Evolutionary conservation across 345 rosid species (phyloP), one percentile per base, ranked within the genome.

Genomic region (Murraya paniculata): DNA sequence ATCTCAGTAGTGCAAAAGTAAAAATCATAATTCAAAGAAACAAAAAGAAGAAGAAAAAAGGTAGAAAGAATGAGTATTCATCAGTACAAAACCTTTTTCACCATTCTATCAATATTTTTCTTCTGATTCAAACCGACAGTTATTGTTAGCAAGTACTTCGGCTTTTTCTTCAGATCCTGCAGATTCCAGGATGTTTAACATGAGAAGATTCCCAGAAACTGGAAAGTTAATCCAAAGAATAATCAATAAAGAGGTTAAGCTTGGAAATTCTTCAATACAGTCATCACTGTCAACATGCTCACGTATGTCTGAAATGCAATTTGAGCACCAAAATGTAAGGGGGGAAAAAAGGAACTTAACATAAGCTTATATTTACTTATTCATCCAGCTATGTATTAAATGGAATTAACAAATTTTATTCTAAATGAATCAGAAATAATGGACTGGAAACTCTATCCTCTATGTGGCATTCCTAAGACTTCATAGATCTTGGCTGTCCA

Each of bases 51-150:
- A 69, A 45, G 50, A 45, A 45, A 45, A 45, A 1, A 9, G 50
- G 22, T 18, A 16, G 57, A 53, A 53, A 18, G 39, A 9, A 30
- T 14, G 24, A 68, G 22, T n/a, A 66, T 41, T 64, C 22, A 70
- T 60, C 62, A 62, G 31, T 39, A 68, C 50, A 77, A 53, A 45
- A 95, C 98, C 98, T 95, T 95, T 84, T 87, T 89, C 85, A 95
- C 86, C 85, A 90, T 91, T 71, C 87, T 80, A 77, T 95, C 79
- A 25, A 95, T 89, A 71, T 91, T 90, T 64, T 84, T 71, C 81
- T 88, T 89, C 82, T 95, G 98, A 74, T 84, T 86, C 73, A 88
- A 76, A 72, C 98, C 98, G 78, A 93, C 98, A 2, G 98, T 93
- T 80, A 95, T 91, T 30, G 98, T 88, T 21, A 92, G 86, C 39